phyloP scores from a whole-genome alignment of 2,329 filamentous ascomycete genomes.

The Malbranchea zuffiana region DNA sequence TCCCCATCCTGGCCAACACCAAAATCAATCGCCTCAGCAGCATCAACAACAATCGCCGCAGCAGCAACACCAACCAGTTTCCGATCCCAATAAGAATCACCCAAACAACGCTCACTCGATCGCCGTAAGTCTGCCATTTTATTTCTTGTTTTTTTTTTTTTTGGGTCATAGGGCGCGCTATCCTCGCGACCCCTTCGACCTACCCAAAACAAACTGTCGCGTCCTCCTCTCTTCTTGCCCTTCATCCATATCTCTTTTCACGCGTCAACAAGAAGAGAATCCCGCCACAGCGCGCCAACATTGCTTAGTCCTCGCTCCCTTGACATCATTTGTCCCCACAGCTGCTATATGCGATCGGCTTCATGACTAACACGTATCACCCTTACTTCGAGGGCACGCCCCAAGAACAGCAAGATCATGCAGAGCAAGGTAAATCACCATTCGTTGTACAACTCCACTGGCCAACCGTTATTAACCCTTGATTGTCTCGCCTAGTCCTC shows the following conservation, averaged over 20 bases:
- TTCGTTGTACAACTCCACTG: not conserved
- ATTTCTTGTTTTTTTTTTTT: not conserved
- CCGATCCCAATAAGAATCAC: conserved; percentile 5
- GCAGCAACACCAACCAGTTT: not conserved
- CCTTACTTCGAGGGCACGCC: conserved; percentile 12
- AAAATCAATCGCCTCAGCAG: not conserved
- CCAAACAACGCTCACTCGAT: conserved; percentile 5
- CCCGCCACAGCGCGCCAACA: too few relatives aligned
- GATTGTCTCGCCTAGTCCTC: conserved; percentile 38
- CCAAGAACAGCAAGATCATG: conserved; percentile 28
- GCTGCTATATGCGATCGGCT: not conserved
- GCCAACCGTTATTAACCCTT: conserved; percentile 1
- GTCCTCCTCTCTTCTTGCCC: not conserved
- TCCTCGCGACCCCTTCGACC: not conserved
- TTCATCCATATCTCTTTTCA: too few relatives aligned
- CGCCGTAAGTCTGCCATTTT: conserved; percentile 6
- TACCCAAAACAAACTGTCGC: too few relatives aligned
- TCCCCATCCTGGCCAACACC: conserved; percentile 19
- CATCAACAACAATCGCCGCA: conserved; percentile 8
- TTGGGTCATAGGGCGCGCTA: not conserved
- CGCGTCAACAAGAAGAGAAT: too few relatives aligned
- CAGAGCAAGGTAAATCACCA: conserved; percentile 33
- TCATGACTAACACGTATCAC: conserved; percentile 3
- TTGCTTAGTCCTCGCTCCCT: not conserved
- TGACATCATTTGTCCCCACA: not conserved